A percentile compares a stretch with the other conserved stretches of the same genome.
phyloP scores from a whole-genome alignment of 331 rosid genomes.

The Saraca asoca region DNA sequence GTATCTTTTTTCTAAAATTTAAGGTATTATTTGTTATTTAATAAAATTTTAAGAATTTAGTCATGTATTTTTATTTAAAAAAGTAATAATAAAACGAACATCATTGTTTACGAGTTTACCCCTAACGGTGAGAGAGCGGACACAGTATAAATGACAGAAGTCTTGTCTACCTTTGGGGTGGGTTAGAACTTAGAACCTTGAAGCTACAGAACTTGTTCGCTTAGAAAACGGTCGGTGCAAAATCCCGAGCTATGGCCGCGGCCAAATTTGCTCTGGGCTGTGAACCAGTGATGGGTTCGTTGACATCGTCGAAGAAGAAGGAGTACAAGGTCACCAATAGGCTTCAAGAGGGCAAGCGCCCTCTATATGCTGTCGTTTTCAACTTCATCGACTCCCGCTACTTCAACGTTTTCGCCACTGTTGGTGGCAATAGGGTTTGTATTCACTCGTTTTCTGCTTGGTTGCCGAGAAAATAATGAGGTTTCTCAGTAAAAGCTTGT shows the following conservation, averaged over 20 bases:
- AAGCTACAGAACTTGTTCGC: not conserved
- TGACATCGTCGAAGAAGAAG: conserved; percentile 53
- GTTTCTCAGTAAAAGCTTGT: too few relatives aligned
- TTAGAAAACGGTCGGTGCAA: not conserved
- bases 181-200: too few relatives aligned
- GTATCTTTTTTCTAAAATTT: too few relatives aligned
- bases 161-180: too few relatives aligned
- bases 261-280: conserved; percentile 60
- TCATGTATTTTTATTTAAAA: too few relatives aligned
- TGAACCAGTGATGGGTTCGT: conserved; percentile 77
- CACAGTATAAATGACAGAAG: too few relatives aligned
- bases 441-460: not conserved
- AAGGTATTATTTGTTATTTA: too few relatives aligned
- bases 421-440: conserved; percentile 85
- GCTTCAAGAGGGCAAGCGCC: conserved; percentile 95
- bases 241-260: conserved; percentile 38
- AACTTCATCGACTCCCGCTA: conserved; percentile 78
- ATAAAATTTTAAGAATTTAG: too few relatives aligned
- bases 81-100: too few relatives aligned
- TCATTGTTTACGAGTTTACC: too few relatives aligned
- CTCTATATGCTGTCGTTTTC: conserved; percentile 70
- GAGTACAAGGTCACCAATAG: conserved; percentile 88
- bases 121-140: too few relatives aligned
- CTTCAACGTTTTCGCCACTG: conserved; percentile 86
- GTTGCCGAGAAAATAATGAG: too few relatives aligned